Conservation (phyloP, 495 filamentous ascomycete species). For the Talaromyces thailandensis region DNA sequence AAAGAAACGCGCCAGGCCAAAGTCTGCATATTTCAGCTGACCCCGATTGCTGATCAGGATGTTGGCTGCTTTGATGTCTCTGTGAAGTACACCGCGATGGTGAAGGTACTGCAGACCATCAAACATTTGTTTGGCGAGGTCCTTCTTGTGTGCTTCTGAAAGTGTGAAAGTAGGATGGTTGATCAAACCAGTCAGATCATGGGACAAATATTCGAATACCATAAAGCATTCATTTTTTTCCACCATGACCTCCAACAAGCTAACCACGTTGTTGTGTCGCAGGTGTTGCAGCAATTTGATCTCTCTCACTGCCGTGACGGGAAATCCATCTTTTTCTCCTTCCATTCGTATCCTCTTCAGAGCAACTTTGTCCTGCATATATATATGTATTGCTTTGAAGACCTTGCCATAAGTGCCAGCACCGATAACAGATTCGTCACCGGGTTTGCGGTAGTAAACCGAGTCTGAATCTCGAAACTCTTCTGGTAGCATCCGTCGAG, state of each 20-base stretch:
- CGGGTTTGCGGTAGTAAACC: slow-evolving; percentile 84
- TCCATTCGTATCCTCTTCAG: slow-evolving; percentile 95
- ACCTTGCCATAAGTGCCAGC: slow-evolving; percentile 96
- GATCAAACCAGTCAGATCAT: slow-evolving; percentile 79
- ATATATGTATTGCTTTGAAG: slow-evolving; percentile 95
- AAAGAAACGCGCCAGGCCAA: slow-evolving; percentile 95
- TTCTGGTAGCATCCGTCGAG: slow-evolving; percentile 56
- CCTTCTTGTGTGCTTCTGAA: slow-evolving; percentile 81
- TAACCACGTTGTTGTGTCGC: slow-evolving; percentile 85
- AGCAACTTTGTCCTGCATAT: slow-evolving; percentile 82
- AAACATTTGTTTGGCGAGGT: slow-evolving; percentile 89
- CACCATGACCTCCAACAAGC: slow-evolving; percentile 84
- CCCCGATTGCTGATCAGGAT: slow-evolving; percentile 87
- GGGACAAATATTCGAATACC: slow-evolving; percentile 98
- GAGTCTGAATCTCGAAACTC: slow-evolving; percentile 73
- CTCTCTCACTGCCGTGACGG: slow-evolving; percentile 92
- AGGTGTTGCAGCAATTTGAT: slow-evolving; percentile 93
- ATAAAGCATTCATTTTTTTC: slow-evolving; percentile 98
- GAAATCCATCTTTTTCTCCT: slow-evolving; percentile 93
- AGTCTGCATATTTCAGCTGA: slow-evolving; percentile 88
- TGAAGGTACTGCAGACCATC: slow-evolving; percentile 93
- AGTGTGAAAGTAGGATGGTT: slow-evolving; percentile 93
- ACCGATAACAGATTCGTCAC: slow-evolving; percentile 89
- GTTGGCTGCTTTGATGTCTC: slow-evolving; percentile 92
- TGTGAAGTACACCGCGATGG: slow-evolving; percentile 84